These are phyloP conservation scores for Pseudogymnoascus sp. DNA, from an alignment of 2,329 filamentous ascomycete genomes.

Conservation along the genomic window DNA sequence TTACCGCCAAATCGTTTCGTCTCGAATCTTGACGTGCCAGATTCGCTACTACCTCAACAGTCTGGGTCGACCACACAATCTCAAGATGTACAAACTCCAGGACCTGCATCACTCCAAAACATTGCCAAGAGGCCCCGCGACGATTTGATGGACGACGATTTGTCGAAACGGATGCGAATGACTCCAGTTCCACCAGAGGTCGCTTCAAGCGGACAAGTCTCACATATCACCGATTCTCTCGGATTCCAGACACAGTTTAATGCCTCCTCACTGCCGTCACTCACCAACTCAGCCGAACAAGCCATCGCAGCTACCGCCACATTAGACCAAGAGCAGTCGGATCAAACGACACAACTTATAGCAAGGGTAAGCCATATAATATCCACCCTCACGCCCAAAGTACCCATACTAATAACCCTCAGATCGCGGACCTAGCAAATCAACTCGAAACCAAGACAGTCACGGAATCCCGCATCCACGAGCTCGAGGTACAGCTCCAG, in stretches of 20 bases:
- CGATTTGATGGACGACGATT: background rate
- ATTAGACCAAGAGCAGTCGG: slow-evolving; percentile 8
- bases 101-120: background rate
- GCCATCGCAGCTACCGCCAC: background rate
- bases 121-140: slow-evolving; percentile 15
- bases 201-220: background rate
- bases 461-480: slow-evolving; percentile 26
- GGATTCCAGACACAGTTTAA: slow-evolving; percentile 4
- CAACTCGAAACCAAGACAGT: slow-evolving; percentile 3
- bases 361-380: slow-evolving; percentile 21
- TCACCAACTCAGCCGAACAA: slow-evolving; percentile 1
- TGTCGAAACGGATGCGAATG: slow-evolving; percentile 9
- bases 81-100: slow-evolving; percentile 9
- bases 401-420: background rate
- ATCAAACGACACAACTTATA: slow-evolving; percentile 11
- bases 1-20: background rate
- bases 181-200: slow-evolving; percentile 10
- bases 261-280: background rate
- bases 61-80: slow-evolving; percentile 15
- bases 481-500: slow-evolving; percentile 27
- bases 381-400: background rate
- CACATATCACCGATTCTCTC: slow-evolving; percentile 9
- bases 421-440: slow-evolving; percentile 32
- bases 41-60: slow-evolving; percentile 3
- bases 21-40: background rate